phyloP scores from a whole-genome alignment of 495 filamentous ascomycete genomes.

The Xylaria flabelliformis region DNA sequence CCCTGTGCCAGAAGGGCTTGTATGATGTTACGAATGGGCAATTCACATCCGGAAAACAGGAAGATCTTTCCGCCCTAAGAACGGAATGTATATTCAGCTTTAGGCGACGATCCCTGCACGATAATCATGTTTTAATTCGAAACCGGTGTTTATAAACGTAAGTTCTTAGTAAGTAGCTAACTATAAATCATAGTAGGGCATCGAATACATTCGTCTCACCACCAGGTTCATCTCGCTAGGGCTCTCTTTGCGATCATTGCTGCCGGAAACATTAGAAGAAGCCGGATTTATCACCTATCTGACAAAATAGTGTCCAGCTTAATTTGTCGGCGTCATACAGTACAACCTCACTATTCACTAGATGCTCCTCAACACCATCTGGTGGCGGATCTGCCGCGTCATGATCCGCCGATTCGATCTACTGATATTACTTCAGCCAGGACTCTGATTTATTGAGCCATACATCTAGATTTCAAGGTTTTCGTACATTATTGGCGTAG shows the following conservation, averaged over 20 bases:
- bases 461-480: neutral
- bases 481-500: neutral
- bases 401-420: slow-evolving; percentile 12
- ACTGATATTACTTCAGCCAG: slow-evolving; percentile 16
- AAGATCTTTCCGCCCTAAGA: slow-evolving; percentile 44
- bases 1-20: neutral
- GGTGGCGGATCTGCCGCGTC: neutral
- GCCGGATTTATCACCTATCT: slow-evolving; percentile 6
- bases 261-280: neutral
- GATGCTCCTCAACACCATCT: neutral
- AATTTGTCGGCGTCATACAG: neutral
- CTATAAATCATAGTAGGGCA: slow-evolving; percentile 23
- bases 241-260: neutral
- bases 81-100: slow-evolving; percentile 39
- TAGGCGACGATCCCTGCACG: slow-evolving; percentile 35
- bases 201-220: slow-evolving; percentile 31
- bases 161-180: neutral
- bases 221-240: neutral
- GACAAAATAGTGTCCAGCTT: neutral
- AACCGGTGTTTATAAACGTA: slow-evolving; percentile 22
- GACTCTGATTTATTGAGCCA: slow-evolving; percentile 13
- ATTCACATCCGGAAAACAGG: slow-evolving; percentile 39
- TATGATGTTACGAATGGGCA: slow-evolving; percentile 22
- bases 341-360: neutral
- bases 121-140: slow-evolving; percentile 37